Percentiles rank a stretch among this genome's conserved stretches.
These are phyloP conservation scores for Saccharomyces kudriavzevii DNA, from an alignment of 805 yeast species.

Conservation along the genomic window DNA sequence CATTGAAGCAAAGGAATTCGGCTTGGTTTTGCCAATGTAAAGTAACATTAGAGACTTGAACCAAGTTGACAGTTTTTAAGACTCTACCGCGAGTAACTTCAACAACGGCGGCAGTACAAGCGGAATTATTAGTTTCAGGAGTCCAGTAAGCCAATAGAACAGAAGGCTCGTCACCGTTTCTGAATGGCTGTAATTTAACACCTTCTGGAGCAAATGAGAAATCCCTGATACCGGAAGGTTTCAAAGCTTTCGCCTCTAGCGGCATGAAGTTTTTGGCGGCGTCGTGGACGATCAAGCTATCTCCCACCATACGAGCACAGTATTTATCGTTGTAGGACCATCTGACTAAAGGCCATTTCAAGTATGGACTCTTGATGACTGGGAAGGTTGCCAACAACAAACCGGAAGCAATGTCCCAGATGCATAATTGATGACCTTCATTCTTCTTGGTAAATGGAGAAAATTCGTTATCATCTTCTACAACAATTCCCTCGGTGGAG, in stretches of 20 bases:
- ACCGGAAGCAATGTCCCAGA: slow-evolving; percentile 86
- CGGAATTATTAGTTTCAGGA: slow-evolving; percentile 85
- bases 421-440: slow-evolving; percentile 86
- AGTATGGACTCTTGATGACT: slow-evolving; percentile 56
- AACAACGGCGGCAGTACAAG: slow-evolving; percentile 89
- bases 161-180: slow-evolving; percentile 45
- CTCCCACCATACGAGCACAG: slow-evolving; percentile 93
- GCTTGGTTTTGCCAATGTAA: slow-evolving; percentile 92
- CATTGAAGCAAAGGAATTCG: slow-evolving; percentile 80
- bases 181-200: slow-evolving; percentile 54
- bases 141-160: slow-evolving; percentile 90
- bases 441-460: slow-evolving; percentile 82
- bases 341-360: slow-evolving; percentile 93
- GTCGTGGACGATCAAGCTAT: slow-evolving; percentile 85
- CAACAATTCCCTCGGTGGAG: slow-evolving; percentile 72
- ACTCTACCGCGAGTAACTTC: slow-evolving; percentile 77
- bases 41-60: slow-evolving; percentile 86
- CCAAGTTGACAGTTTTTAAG: slow-evolving; percentile 83
- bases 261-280: slow-evolving; percentile 63
- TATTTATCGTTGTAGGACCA: slow-evolving; percentile 91
- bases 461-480: slow-evolving; percentile 51
- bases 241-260: slow-evolving; percentile 76
- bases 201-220: slow-evolving; percentile 94
- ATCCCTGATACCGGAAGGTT: slow-evolving; percentile 77
- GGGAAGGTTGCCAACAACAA: slow-evolving; percentile 86